Percentiles rank a stretch among this genome's conserved stretches.
These are phyloP conservation scores for Yarrowia sp. DNA, from an alignment of 805 yeast genomes.

Conservation along the genomic window DNA sequence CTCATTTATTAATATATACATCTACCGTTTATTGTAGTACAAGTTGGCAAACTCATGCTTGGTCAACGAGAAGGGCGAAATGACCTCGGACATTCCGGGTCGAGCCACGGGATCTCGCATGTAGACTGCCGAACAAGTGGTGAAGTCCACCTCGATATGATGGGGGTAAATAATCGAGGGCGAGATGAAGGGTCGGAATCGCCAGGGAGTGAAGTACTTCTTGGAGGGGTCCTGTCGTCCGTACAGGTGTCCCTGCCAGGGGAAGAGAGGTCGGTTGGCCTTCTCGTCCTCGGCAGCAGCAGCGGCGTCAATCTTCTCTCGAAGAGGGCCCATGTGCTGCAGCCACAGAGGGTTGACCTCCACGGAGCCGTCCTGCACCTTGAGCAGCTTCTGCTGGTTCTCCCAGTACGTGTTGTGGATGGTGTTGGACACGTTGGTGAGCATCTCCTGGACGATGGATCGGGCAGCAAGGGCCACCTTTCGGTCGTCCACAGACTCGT, in stretches of 20 bases:
- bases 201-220: conserved; percentile 95
- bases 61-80: conserved; percentile 78
- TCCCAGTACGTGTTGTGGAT: background rate
- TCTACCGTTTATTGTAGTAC: conserved; percentile 57
- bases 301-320: conserved; percentile 47
- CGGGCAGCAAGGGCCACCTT: conserved; percentile 16
- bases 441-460: background rate
- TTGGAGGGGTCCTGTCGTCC: conserved; percentile 77
- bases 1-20: background rate
- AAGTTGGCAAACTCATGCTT: conserved; percentile 92
- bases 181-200: conserved; percentile 87
- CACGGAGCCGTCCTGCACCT: too few species aligned
- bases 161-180: conserved; percentile 90
- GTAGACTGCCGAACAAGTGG: conserved; percentile 94
- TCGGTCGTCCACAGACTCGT: background rate
- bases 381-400: background rate
- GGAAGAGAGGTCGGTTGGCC: conserved; percentile 50
- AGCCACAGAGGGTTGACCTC: conserved; percentile 45
- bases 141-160: conserved; percentile 85
- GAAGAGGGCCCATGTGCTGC: conserved; percentile 44
- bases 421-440: background rate
- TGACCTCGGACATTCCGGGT: conserved; percentile 94
- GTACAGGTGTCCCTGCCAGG: conserved; percentile 77
- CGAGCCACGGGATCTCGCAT: conserved; percentile 95
- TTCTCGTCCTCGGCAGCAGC: conserved; percentile 52